phyloP scores from a whole-genome alignment of 371 early-diverging fungal genomes.

The Mucor racemosus region DNA sequence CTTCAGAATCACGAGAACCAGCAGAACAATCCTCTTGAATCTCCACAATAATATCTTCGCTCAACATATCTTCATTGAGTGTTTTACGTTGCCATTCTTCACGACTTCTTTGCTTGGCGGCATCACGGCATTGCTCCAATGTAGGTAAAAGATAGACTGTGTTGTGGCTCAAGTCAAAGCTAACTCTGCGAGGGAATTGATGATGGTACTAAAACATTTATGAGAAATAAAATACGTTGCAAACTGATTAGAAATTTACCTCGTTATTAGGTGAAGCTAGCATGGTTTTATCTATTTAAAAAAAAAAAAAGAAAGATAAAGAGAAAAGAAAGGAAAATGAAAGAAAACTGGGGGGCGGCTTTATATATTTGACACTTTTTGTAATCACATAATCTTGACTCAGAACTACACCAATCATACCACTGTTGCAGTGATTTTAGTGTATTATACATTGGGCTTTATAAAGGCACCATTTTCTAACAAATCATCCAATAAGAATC shows the following conservation, averaged over 20 bases:
- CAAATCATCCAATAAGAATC: constrained; percentile 5
- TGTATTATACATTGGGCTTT: constrained; percentile 1
- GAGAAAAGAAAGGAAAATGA: background rate
- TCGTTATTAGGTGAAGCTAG: constrained; percentile 11
- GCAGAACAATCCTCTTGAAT: constrained; percentile 35
- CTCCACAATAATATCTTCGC: constrained; percentile 48
- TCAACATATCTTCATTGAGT: constrained; percentile 42
- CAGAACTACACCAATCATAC: constrained; percentile 8
- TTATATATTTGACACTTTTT: constrained; percentile 8
- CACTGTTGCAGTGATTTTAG: background rate
- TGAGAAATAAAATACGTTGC: background rate
- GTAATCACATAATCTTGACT: constrained; percentile 1
- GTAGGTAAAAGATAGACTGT: constrained; percentile 47
- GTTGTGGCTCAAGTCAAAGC: constrained; percentile 53
- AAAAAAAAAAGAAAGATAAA: background rate
- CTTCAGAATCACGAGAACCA: constrained; percentile 10
- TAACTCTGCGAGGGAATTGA: constrained; percentile 41
- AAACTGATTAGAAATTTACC: background rate
- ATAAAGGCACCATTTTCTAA: background rate
- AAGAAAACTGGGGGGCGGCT: background rate
- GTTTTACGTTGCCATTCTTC: constrained; percentile 43
- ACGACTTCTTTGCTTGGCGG: constrained; percentile 31
- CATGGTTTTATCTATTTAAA: constrained; percentile 16
- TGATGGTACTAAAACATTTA: background rate
- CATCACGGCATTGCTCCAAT: constrained; percentile 39